phyloP scores from a whole-genome alignment of 345 rosid genomes.

The Trapa bicornis region DNA sequence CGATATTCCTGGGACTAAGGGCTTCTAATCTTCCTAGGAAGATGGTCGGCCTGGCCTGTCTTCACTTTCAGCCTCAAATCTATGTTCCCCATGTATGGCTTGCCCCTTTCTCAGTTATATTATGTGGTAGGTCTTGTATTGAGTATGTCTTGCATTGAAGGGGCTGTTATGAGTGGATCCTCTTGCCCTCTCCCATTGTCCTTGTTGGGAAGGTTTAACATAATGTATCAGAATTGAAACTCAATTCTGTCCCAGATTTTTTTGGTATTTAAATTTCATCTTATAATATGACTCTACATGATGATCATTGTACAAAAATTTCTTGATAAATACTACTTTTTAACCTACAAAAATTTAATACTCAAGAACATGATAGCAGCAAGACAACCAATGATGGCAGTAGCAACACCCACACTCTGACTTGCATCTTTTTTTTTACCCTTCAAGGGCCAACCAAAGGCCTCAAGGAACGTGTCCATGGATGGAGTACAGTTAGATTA shows the following conservation, averaged over 20 bases:
- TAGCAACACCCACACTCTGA: too few relatives aligned
- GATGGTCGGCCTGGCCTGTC: too few relatives aligned
- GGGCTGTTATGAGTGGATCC: not conserved
- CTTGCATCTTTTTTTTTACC: too few relatives aligned
- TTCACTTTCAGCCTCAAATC: not conserved
- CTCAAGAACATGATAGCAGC: too few relatives aligned
- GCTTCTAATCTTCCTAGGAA: constrained; percentile 16
- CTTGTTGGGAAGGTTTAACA: not conserved
- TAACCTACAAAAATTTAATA: too few relatives aligned
- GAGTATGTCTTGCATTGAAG: not conserved
- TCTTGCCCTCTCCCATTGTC: not conserved
- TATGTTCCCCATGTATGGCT: not conserved
- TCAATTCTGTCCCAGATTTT: not conserved
- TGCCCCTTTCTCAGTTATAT: not conserved
- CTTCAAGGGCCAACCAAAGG: not conserved
- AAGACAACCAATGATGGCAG: too few relatives aligned
- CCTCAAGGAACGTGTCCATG: too few relatives aligned
- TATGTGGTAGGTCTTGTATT: constrained; percentile 1
- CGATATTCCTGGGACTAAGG: constrained; percentile 61
- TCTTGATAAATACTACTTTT: too few relatives aligned
- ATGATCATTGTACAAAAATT: too few relatives aligned
- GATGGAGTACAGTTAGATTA: too few relatives aligned
- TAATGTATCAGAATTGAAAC: not conserved
- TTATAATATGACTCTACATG: too few relatives aligned
- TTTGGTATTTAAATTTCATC: too few relatives aligned